Evolutionary conservation across 805 yeast genomes (phyloP).

Genomic region (Schwanniomyces pseudopolymorphus): DNA sequence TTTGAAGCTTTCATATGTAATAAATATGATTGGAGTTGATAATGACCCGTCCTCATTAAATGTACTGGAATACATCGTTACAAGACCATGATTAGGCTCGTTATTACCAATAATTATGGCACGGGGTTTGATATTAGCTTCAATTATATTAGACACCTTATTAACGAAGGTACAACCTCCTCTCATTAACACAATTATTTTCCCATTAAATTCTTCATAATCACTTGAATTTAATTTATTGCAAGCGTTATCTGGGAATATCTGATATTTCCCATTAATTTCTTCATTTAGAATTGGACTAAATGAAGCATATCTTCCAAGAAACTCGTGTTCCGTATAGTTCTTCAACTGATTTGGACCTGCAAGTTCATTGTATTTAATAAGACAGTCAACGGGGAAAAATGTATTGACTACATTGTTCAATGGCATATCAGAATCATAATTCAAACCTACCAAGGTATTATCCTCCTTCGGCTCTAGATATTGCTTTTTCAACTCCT

Average conservation of each 20-base stretch:
- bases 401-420: constrained; percentile 36
- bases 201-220: constrained; percentile 15
- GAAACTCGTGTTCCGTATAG: constrained; percentile 16
- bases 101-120: constrained; percentile 61
- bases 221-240: constrained; percentile 11
- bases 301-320: constrained; percentile 43
- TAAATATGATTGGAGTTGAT: constrained; percentile 52
- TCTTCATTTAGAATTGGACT: constrained; percentile 31
- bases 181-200: constrained; percentile 33
- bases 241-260: constrained; percentile 33
- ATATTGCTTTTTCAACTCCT: constrained; percentile 19
- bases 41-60: constrained; percentile 41
- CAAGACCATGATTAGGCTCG: constrained; percentile 43
- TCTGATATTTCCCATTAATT: constrained; percentile 22
- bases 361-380: constrained; percentile 27
- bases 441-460: background rate
- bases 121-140: constrained; percentile 34
- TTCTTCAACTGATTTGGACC: constrained; percentile 8
- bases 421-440: constrained; percentile 30
- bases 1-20: constrained; percentile 44
- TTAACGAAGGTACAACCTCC: constrained; percentile 58
- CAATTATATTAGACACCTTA: constrained; percentile 47
- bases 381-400: constrained; percentile 40
- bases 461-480: background rate
- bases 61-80: constrained; percentile 54